A percentile compares a stretch with the other conserved stretches of the same genome.
Conservation (phyloP, 2,329 filamentous ascomycete genomes). For the Hortaea sp. region DNA sequence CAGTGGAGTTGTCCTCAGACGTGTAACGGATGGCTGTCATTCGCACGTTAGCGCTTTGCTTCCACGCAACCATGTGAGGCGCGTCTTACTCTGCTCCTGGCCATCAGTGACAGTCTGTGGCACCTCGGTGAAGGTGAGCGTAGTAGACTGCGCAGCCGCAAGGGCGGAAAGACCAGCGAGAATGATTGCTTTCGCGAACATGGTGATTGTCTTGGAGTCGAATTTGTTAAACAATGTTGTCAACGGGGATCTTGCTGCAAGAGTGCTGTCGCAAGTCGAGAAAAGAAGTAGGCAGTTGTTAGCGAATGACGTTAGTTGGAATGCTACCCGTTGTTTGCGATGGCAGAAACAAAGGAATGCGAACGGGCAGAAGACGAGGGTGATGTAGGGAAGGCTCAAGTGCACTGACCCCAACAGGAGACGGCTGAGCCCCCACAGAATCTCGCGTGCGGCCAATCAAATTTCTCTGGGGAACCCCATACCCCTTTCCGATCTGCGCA, state of each 20-base stretch:
- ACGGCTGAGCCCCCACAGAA: no score
- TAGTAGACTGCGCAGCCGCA: constrained; percentile 36
- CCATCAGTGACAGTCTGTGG: constrained; percentile 40
- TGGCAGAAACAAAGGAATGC: background rate
- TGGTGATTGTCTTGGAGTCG: constrained; percentile 21
- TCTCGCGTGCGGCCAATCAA: no score
- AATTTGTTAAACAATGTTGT: background rate
- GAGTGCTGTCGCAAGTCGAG: background rate
- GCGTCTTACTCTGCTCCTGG: constrained; percentile 23
- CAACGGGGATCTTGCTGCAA: background rate
- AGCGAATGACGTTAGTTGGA: background rate
- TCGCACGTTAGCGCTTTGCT: background rate
- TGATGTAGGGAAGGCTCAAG: no score
- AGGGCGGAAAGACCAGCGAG: constrained; percentile 35
- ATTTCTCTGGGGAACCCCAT: no score
- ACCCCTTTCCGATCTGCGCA: no score
- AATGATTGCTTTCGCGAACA: constrained; percentile 43
- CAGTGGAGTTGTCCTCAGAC: constrained; percentile 19
- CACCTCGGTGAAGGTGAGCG: constrained; percentile 44
- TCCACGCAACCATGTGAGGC: background rate
- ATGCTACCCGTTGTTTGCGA: background rate
- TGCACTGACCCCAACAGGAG: no score
- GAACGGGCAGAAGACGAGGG: background rate
- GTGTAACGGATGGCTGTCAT: background rate
- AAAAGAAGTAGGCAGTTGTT: background rate